These are phyloP conservation scores for Salix viminalis DNA, from an alignment of 345 rosid species.

Conservation along the genomic window DNA sequence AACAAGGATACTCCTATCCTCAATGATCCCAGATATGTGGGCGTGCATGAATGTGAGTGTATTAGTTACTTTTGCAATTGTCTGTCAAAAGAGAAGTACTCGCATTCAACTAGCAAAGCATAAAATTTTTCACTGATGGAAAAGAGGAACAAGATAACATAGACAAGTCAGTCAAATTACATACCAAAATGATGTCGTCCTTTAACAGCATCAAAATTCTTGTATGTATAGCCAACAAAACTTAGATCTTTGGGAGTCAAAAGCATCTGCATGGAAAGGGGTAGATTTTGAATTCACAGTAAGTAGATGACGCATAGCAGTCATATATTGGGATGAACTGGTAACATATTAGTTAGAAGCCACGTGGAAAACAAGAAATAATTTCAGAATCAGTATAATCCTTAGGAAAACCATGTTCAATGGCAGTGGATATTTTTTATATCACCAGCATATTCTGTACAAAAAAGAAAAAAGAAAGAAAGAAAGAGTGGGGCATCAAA, in stretches of 20 bases:
- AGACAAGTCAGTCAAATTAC: slow-evolving; percentile 1
- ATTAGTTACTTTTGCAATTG: too few relatives aligned
- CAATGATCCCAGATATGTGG: neutral
- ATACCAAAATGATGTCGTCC: slow-evolving; percentile 65
- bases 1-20: neutral
- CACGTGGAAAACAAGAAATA: neutral
- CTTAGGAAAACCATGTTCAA: neutral
- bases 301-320: neutral
- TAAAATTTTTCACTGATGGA: neutral
- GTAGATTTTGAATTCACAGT: neutral
- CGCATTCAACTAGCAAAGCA: neutral
- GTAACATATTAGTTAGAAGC: neutral
- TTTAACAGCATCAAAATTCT: slow-evolving; percentile 93
- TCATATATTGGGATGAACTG: neutral
- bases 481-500: neutral
- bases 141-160: neutral
- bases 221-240: slow-evolving; percentile 96
- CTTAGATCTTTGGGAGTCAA: slow-evolving; percentile 85
- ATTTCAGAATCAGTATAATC: neutral
- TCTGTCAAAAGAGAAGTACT: too few relatives aligned
- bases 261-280: slow-evolving; percentile 49
- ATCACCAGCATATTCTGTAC: neutral
- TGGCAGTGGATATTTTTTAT: neutral
- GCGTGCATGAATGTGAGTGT: too few relatives aligned
- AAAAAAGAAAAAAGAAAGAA: neutral